Conservation (phyloP, 352 stramenopile species). For the Globisporangium barbulae region DNA sequence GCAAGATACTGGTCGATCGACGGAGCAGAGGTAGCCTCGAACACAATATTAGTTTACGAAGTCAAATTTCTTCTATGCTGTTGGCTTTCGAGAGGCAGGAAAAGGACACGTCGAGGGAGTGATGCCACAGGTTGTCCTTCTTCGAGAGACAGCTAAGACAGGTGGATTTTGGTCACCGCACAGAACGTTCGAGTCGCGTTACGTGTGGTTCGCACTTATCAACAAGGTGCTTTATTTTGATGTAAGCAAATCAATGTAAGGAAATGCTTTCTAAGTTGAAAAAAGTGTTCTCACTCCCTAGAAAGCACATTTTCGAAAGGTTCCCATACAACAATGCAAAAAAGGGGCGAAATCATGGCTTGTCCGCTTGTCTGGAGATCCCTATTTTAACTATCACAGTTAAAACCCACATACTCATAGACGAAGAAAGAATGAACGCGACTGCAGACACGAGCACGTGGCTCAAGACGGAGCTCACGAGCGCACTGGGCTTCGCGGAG, state of each 20-base stretch:
- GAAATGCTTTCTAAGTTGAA: no score
- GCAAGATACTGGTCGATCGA: no score
- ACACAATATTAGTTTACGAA: no score
- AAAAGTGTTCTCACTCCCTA: no score
- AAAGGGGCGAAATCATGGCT: no score
- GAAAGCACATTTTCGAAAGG: no score
- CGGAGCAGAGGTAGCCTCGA: no score
- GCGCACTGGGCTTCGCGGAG: slow-evolving; percentile 61
- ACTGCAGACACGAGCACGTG: slow-evolving; percentile 34
- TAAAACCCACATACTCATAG: neutral
- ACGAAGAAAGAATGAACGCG: slow-evolving; percentile 16
- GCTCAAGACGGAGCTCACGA: slow-evolving; percentile 58
- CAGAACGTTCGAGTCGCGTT: neutral
- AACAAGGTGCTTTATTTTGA: neutral
- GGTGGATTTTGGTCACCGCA: neutral
- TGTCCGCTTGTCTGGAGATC: no score
- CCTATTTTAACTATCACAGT: neutral
- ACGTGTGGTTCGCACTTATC: neutral
- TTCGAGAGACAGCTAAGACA: neutral
- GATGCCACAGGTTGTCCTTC: neutral
- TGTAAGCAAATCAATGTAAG: neutral
- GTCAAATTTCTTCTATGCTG: no score
- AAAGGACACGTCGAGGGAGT: no score
- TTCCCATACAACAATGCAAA: no score
- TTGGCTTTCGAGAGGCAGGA: no score